Evolutionary conservation across 225 moss, liverwort and hornwort species (phyloP), one percentile per base, ranked within the genome.

Genomic region (Physcomitrellopsis africana): DNA sequence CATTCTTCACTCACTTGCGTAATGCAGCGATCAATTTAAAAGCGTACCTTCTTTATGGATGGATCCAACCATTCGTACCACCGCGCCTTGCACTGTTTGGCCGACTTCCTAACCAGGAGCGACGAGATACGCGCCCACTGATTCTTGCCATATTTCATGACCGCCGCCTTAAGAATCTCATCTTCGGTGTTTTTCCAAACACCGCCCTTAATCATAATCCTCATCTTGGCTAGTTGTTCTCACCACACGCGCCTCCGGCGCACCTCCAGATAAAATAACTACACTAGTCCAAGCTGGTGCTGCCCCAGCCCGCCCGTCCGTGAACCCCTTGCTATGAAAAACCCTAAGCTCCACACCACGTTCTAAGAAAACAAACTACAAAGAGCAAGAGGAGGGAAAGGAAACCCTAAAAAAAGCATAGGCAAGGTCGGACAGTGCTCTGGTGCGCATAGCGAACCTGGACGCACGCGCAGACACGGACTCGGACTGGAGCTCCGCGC

Each of bases 1-100:
- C 29, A 11, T 7, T 45, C 69, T 64, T 12, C 49, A 41, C 46
- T 18, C 46, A 20, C 67, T 48, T 19, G 60, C 9, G 27, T 1
- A 20, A 14, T 17, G 49, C 61, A 62, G 4, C 43, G 26, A 54
- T n/a, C 16, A 54, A 54, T 49, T 15, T n/a, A 54, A 7, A 54
- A 19, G 15, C 76, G 27, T 52, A 94, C 94, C 92, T 96, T 96
- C 81, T 96, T 96, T 72, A 94, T 96, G 8, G 96, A 96, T 0
- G 96, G 96, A 86, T 96, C 96, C 72, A 96, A 67, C 94, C 96
- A 96, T 81, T 96, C 96, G 78, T 96, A 94, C 96, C 96, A 96
- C 11, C 94, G 92, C 49, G 96, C 96, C 76, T 96, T 94, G 81
- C 94, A 96, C 62, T 94, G 94, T 86, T 96, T 94, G 22, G 94